Base-by-base conservation (phyloP, 257 asterid genomes). In the Striga asiatica region DNA sequence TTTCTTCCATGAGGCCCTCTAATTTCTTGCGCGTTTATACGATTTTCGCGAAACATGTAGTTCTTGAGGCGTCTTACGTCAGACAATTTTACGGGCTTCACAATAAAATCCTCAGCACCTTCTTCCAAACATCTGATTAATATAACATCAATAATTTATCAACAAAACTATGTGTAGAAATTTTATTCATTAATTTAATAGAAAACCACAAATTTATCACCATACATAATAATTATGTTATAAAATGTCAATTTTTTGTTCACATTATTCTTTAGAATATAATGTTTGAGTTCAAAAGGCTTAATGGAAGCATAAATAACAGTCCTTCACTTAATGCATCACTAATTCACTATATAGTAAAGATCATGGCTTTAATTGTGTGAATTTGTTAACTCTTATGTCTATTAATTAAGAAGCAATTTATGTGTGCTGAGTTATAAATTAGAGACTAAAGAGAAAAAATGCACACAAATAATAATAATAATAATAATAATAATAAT, bases 21-120 rank as follows among this genome's bases (percentile, higher is more conserved):
- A n/a, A n/a, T n/a, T n/a, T n/a, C n/a, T n/a, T n/a, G 70, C 23
- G 16, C 56, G 43, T 27, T 54, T n/a, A 31, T 58, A 21, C 69
- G 56, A 7, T 78, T 85, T 53, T 77, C 89, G 0, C 88, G 87
- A 64, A 85, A 79, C 95, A 89, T 83, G 60, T 60, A 72, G 53
- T 39, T 79, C 73, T 85, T 85, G 66, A 89, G 72, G 2, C 97
- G 88, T 49, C 78, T 73, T 0, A 89, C 94, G 23, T 89, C 97
- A 0, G 91, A 51, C 19, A 89, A 37, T 59, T 79, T 81, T 13
- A 89, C 97, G 0, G 97, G 97, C 74, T 89, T 89, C 43, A 85
- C 88, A 54, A 89, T 73, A 67, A 85, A 89, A 59, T 89, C 97
- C 62, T 89, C 96, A 1, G 97, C 97, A 0, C 97, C 97, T 76